A percentile compares a stretch with the other conserved stretches of the same genome.
These are phyloP conservation scores for Volvox carteri DNA, from an alignment of 163 green algal species.

Conservation along the genomic window DNA sequence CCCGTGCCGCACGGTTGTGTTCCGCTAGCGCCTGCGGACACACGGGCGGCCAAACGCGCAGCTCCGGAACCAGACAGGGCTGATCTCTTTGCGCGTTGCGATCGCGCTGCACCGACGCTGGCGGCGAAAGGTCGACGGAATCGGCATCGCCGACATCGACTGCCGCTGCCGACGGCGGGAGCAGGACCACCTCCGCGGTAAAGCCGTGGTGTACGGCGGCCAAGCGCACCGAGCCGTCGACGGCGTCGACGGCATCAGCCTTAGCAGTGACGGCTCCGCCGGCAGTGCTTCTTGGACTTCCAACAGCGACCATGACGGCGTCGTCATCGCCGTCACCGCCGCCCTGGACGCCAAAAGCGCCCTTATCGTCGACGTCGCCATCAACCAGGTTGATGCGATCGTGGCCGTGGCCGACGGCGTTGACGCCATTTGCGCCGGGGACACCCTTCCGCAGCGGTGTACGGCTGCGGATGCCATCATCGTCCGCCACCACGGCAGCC, in stretches of 20 bases:
- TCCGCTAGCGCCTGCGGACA: slow-evolving; percentile 66
- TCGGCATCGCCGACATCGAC: background rate
- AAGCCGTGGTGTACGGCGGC: background rate
- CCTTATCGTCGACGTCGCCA: background rate
- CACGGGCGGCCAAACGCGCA: slow-evolving; percentile 29
- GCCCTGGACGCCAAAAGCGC: too few species aligned
- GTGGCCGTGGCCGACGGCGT: background rate
- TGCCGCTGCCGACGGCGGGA: background rate
- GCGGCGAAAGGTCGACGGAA: background rate
- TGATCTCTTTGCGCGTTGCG: background rate
- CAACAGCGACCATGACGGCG: background rate
- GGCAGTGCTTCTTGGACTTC: background rate
- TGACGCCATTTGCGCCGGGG: too few species aligned
- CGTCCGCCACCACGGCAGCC: background rate
- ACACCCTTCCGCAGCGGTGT: too few species aligned
- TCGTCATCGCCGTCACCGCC: too few species aligned
- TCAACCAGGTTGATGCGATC: background rate
- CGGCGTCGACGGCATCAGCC: background rate
- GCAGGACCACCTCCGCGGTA: background rate
- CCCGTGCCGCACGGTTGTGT: slow-evolving; percentile 43
- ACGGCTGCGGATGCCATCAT: background rate
- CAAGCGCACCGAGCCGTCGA: background rate
- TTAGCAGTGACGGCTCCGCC: too few species aligned
- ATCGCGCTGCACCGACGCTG: background rate
- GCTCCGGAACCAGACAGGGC: background rate